phyloP scores from a whole-genome alignment of 371 early-diverging fungal species.

The Mortierella sp. region DNA sequence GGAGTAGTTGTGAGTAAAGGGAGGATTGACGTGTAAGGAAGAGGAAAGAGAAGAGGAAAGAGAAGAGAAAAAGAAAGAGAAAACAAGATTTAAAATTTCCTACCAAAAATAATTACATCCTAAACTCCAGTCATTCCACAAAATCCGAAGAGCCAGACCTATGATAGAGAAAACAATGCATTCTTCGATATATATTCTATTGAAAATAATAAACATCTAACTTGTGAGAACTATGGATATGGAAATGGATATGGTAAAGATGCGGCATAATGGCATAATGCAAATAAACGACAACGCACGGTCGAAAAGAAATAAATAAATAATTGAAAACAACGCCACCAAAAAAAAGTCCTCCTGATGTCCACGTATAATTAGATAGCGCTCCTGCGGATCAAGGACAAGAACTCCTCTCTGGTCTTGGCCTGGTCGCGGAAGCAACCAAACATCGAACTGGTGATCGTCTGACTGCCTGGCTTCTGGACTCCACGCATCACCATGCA shows the following conservation, averaged over 20 bases:
- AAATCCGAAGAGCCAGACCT: too few species aligned
- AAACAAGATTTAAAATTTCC: too few species aligned
- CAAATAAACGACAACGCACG: neutral
- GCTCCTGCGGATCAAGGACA: slow-evolving; percentile 72
- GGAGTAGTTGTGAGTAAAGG: too few species aligned
- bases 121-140: too few species aligned
- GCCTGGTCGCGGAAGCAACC: slow-evolving; percentile 93
- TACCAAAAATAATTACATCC: too few species aligned
- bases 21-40: too few species aligned
- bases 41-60: too few species aligned
- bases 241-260: neutral
- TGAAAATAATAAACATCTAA: too few species aligned
- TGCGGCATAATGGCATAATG: neutral
- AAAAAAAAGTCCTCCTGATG: too few species aligned
- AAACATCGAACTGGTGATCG: slow-evolving; percentile 96
- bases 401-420: slow-evolving; percentile 97
- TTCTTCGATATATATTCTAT: too few species aligned
- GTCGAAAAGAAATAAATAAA: neutral
- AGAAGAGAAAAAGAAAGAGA: too few species aligned
- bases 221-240: neutral
- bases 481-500: slow-evolving; percentile 97
- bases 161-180: too few species aligned
- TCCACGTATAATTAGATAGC: slow-evolving; percentile 15
- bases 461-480: slow-evolving; percentile 94
- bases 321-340: neutral